Percentiles rank a stretch among this genome's conserved stretches.
phyloP scores from a whole-genome alignment of 1,284 basidiomycete genomes.

The Paramarasmius palmivorus region DNA sequence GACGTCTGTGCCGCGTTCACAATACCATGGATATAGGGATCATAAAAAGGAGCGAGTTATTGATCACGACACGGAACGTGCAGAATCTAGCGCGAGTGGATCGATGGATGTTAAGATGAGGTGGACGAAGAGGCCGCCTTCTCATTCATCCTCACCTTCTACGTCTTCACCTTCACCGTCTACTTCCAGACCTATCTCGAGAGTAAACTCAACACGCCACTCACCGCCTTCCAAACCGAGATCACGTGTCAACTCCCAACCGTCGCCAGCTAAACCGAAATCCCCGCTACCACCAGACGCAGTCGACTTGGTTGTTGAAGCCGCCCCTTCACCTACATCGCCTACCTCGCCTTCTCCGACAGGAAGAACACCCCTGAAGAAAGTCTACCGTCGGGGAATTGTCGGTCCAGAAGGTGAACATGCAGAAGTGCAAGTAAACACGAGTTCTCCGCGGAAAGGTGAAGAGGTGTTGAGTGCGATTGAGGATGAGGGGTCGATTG shows the following conservation, averaged over 20 bases:
- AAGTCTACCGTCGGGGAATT: slow-evolving; percentile 40
- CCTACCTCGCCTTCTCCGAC: slow-evolving; percentile 51
- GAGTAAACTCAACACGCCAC: slow-evolving; percentile 13
- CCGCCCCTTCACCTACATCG: slow-evolving; percentile 39
- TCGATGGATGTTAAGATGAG: slow-evolving; percentile 41
- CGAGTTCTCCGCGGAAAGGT: too few species aligned
- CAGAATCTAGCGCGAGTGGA: slow-evolving; percentile 1
- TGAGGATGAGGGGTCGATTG: too few species aligned
- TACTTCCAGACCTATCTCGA: slow-evolving; percentile 20
- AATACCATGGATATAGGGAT: slow-evolving; percentile 34
- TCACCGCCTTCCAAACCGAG: slow-evolving; percentile 15
- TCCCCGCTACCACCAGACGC: slow-evolving; percentile 66
- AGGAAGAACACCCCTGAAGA: slow-evolving; percentile 38
- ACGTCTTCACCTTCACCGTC: slow-evolving; percentile 7
- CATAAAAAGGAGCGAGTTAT: slow-evolving; percentile 12
- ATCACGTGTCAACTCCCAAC: slow-evolving; percentile 18
- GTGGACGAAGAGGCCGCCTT: slow-evolving; percentile 40
- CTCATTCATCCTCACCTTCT: too few species aligned
- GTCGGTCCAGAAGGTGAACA: slow-evolving; percentile 8
- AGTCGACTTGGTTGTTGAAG: slow-evolving; percentile 77
- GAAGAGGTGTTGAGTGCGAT: too few species aligned
- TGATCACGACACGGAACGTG: slow-evolving; percentile 11
- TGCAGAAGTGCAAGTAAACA: slow-evolving; percentile 23
- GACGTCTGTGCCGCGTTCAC: slow-evolving; percentile 21
- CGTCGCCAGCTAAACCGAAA: slow-evolving; percentile 23